Evolutionary conservation across 2,329 filamentous ascomycete species (phyloP), one percentile per base, ranked within the genome.

Genomic region (Talaromyces islandicus): DNA sequence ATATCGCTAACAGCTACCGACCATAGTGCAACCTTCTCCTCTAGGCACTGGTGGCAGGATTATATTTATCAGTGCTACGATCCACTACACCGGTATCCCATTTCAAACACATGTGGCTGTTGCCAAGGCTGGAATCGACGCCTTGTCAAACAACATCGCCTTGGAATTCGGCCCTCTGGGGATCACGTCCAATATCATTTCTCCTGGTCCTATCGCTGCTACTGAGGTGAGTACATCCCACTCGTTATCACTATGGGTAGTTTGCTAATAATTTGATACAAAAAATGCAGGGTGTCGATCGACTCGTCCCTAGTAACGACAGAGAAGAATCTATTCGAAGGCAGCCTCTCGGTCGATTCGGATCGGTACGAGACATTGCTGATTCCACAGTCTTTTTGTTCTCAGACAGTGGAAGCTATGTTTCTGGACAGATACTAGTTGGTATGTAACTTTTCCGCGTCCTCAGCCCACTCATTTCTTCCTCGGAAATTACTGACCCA

Each of bases 331-430:
- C 77, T 1, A 67, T 80, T 35, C 77, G 81, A 27, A 64, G 67
- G 2, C 83, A 96, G 41, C 94, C 94, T 0, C 77, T 87, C 2
- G 91, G 91, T 1, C 82, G 92, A 60, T 86, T 86, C 74, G 94
- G 93, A 7, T 84, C 84, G 0, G 85, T 96, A 27, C 89, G 88
- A 65, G 93, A 99, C 70, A 92, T 99, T 68, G 89, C 92, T 0
- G 93, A 99, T 74, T 90, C 93, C 1, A 97, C 93, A 0, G 85
- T 97, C 0, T 99, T 87, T 68, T 74, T 97, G 59, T 94, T 97
- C 71, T 90, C 89, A 52, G 90, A 96, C 52, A 86, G 91, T 0
- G 93, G 88, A 0, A 91, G 88, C 71, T 96, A 90, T 73, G 86
- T 97, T 53, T 96, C 90, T 66, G 94, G 92, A 0, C 87, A 91